A percentile compares a stretch with the other conserved stretches of the same genome.
These are phyloP conservation scores for Amyloporia xantha DNA, from an alignment of 768 basidiomycete species.

Conservation along the genomic window DNA sequence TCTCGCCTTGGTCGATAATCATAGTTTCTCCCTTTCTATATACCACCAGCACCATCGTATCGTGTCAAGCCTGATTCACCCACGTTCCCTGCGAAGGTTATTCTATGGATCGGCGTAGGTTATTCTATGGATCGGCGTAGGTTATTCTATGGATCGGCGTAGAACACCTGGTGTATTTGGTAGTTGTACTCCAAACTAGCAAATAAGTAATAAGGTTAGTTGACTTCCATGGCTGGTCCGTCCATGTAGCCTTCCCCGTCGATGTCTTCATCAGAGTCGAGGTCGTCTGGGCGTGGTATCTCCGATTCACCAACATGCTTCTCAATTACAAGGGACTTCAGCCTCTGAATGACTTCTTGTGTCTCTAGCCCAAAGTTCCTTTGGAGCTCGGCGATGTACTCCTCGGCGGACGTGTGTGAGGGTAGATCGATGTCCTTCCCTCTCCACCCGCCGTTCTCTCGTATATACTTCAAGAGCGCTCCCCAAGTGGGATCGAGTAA, in stretches of 20 bases:
- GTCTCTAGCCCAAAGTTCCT: background rate
- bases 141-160: too few species aligned
- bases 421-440: slow-evolving; percentile 22
- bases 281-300: background rate
- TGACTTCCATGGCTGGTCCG: background rate
- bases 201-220: too few species aligned
- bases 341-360: background rate
- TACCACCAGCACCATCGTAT: too few species aligned
- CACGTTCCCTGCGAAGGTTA: too few species aligned
- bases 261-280: background rate
- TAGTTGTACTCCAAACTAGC: too few species aligned
- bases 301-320: background rate
- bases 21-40: too few species aligned
- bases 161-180: too few species aligned
- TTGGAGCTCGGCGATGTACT: background rate
- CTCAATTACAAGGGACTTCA: background rate
- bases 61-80: too few species aligned
- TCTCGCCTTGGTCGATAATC: too few species aligned
- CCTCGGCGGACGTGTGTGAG: background rate
- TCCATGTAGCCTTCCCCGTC: background rate
- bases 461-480: slow-evolving; percentile 50
- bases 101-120: too few species aligned
- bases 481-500: slow-evolving; percentile 56
- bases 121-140: too few species aligned
- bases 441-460: slow-evolving; percentile 44